Evolutionary conservation across 768 basidiomycete species (phyloP).

Genomic region (Pisolithus tinctorius): DNA sequence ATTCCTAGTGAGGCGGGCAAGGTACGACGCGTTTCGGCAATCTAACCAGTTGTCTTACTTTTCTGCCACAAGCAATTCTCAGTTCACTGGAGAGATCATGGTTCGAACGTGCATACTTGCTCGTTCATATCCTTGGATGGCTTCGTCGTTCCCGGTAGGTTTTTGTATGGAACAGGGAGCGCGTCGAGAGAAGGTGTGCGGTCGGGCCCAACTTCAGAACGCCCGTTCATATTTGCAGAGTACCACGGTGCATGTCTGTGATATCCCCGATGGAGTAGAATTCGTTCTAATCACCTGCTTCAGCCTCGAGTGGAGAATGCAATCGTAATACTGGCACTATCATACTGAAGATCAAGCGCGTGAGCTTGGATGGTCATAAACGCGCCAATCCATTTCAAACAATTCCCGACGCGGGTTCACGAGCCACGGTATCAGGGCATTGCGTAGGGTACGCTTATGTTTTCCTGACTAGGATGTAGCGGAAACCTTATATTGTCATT

Average conservation of each 20-base stretch:
- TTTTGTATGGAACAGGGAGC: slow-evolving; percentile 51
- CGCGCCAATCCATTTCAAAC: slow-evolving; percentile 38
- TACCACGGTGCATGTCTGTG: slow-evolving; percentile 33
- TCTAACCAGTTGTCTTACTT: slow-evolving; percentile 4
- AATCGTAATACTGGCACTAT: slow-evolving; percentile 44
- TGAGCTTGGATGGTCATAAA: slow-evolving; percentile 25
- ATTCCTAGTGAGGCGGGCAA: slow-evolving; percentile 56
- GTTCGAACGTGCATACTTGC: slow-evolving; percentile 46
- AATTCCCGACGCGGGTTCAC: slow-evolving; percentile 34
- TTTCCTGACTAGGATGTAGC: not conserved
- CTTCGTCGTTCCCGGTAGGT: slow-evolving; percentile 53
- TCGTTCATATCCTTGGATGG: slow-evolving; percentile 63
- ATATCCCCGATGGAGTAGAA: not conserved
- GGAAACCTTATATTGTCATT: slow-evolving; percentile 4
- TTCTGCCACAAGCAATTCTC: slow-evolving; percentile 40
- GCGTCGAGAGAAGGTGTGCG: slow-evolving; percentile 49
- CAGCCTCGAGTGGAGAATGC: slow-evolving; percentile 15
- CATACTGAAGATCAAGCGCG: slow-evolving; percentile 38
- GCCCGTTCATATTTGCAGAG: slow-evolving; percentile 55
- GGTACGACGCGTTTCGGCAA: slow-evolving; percentile 26
- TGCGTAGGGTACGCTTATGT: slow-evolving; percentile 37
- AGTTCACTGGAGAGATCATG: slow-evolving; percentile 61
- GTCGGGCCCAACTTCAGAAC: slow-evolving; percentile 41
- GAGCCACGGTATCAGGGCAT: slow-evolving; percentile 34
- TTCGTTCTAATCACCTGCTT: slow-evolving; percentile 1